Evolutionary conservation across 192 early-diverging fungal genomes (phyloP).

Genomic region (Rhizoclosmatium sp.): DNA sequence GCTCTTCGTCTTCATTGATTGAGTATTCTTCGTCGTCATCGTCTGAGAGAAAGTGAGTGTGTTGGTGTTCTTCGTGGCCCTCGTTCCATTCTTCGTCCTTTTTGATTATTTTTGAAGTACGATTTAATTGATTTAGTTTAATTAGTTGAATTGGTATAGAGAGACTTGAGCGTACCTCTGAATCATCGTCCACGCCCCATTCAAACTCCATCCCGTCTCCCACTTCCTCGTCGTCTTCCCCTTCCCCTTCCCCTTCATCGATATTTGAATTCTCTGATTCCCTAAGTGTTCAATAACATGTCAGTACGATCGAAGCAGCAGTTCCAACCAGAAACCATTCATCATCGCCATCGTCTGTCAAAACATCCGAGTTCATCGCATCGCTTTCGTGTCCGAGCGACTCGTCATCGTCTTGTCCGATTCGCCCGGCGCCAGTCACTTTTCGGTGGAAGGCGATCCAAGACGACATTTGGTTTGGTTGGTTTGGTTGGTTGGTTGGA

Average conservation of each 20-base stretch:
- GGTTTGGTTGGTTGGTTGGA: no score
- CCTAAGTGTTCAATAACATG: not conserved
- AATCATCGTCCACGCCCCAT: not conserved
- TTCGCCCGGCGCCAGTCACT: not conserved
- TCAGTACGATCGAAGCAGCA: no score
- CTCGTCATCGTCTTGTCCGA: not conserved
- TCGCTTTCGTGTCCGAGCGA: not conserved
- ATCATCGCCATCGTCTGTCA: not conserved
- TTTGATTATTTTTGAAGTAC: no score
- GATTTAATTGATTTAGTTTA: no score
- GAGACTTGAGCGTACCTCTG: not conserved
- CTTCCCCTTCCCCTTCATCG: not conserved
- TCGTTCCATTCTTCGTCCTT: not conserved
- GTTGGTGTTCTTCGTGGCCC: not conserved
- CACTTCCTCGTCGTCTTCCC: not conserved
- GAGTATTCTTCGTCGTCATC: not conserved
- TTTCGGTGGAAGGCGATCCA: not conserved
- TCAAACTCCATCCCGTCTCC: not conserved
- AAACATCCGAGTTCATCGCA: not conserved
- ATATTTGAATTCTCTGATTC: not conserved
- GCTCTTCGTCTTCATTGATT: no score
- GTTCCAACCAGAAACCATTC: not conserved
- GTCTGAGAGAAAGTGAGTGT: not conserved
- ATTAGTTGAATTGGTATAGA: no score
- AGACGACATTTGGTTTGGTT: no score